Evolutionary conservation across 495 filamentous ascomycete genomes (phyloP), one percentile per base, ranked within the genome.

Genomic region (Neurospora discreta): DNA sequence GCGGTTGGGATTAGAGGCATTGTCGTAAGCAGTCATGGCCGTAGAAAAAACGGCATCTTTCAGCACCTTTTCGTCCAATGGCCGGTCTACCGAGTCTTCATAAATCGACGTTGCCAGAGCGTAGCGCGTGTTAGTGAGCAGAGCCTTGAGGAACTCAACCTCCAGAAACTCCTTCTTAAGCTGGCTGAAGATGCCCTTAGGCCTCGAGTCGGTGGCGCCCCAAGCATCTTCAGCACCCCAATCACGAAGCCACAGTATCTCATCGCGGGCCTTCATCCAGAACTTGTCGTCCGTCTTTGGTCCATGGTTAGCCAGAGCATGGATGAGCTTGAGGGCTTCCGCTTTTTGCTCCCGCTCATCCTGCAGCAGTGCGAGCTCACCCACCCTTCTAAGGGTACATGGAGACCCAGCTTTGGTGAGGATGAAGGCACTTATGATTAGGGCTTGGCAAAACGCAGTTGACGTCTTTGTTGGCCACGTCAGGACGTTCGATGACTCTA

Each of bases 1-100:
- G 74, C 89, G 85, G 75, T 96, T 96, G 7, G 93, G 92, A 79
- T 97, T 98, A 69, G 91, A 94, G 40, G 94, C 93, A 76, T 93
- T 95, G 76, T 97, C 93, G 77, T 95, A 98, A 4, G 88, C 88
- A 16, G 88, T 83, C 83, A 93, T 90, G 1, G 90, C 90, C 23
- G 88, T 84, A 16, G 87, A 84, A 40, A 92, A 82, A 23, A 95
- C 84, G 3, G 91, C 88, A 15, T 87, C 83, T 80, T 91, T 88
- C 26, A 95, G 83, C 11, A 85, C 78, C 3, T 84, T 74, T 9
- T 77, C 73, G 3, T 81, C 80, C 1, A 96, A 79, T 3, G 89
- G 86, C 30, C 80, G 78, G 1, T 84, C 83, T 8, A 83, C 79
- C 0, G 81, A 75, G 36, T 86, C 85, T 73, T 91, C 85, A 73